Base-by-base conservation (phyloP, 441 rosid genomes). In the Melastoma candidum region DNA sequence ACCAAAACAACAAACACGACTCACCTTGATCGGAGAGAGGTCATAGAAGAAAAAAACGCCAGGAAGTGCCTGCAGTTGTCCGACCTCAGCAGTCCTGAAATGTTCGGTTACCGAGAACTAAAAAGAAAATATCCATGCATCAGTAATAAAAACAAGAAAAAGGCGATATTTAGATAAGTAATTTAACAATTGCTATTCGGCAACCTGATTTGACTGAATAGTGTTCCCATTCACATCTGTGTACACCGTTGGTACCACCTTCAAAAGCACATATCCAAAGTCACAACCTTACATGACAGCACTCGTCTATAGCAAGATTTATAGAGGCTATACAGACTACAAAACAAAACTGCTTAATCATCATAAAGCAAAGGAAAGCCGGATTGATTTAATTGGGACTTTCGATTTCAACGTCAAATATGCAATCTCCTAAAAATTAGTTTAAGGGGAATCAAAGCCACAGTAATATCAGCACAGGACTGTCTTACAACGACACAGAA, bases 21-120 rank as follows among this genome's bases (percentile, higher is more conserved):
- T 51, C 27, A 88, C 98, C 98, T 92, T 92, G 63, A 92, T 88
- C 25, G 98, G 95, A 53, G 98, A 92, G 48, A 92, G 95, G 72
- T 92, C 98, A 72, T 92, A 92, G 66, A 88, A 81, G 86, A 92
- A 84, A 86, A 92, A 92, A 57, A 92, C 87, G 62, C 97, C 98
- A 0, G 95, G 95, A 11, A 86, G 76, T 46, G 94, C 68, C 65
- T 79, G 95, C 32, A 85, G 78, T 7, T 51, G 79, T 54, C 92
- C 92, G 14, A 63, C 64, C 9, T 81, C 90, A 47, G 82, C 73
- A 58, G 66, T 67, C 70, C 77, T 84, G 58, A 79, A 85, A 74
- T 92, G 95, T 68, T 92, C 98, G 2, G 97, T 88, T 14, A 89
- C 98, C 1, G 98, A 92, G 71, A 93, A 93, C 97, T 88, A 82